Evolutionary conservation across 179 eudicot genomes (phyloP), one percentile per base, ranked within the genome.

Genomic region (Silene coronaria): DNA sequence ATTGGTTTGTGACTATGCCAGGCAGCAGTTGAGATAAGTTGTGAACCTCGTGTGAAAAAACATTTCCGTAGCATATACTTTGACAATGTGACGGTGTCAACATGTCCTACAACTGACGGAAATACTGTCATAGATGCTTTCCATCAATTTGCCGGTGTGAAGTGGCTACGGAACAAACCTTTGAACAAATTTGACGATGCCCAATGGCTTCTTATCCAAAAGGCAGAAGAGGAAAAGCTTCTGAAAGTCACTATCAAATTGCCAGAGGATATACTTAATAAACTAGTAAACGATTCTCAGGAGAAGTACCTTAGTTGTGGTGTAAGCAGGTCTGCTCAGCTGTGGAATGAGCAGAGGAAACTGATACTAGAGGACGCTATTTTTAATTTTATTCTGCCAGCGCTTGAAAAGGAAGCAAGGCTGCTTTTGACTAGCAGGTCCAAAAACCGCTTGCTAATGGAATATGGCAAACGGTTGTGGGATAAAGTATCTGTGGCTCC

Each of bases 221-320:
- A 93, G 85, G 99, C 99, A 46, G 98, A 96, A 82, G 98, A 93
- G 83, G 96, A 93, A 78, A 96, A 93, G 80, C 98, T 96, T 77
- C 86, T 96, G 32, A 86, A 93, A 84, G 98, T 96, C 59, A 88
- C 90, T 1, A 77, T 96, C 66, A 91, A 91, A 79, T 78, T 93
- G 71, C 96, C 96, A 1, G 94, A 90, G 57, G 81, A 71, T 10
- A 78, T 83, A 64, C 85, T 88, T 23, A 83, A 84, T 64, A 89
- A 91, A 82, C 76, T 93, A 71, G 76, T 85, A 42, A 86, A 78
- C 77, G 99, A 96, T 62, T 87, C 94, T 64, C 87, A 89, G 77
- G 92, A 91, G 72, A 86, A 90, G 76, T 96, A 96, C 83, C 89
- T 91, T 66, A 96, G 98, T 72, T 91, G 87, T 67, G 91, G 97